Conservation (phyloP, 768 basidiomycete genomes). For the Tephrocybe sp. region DNA sequence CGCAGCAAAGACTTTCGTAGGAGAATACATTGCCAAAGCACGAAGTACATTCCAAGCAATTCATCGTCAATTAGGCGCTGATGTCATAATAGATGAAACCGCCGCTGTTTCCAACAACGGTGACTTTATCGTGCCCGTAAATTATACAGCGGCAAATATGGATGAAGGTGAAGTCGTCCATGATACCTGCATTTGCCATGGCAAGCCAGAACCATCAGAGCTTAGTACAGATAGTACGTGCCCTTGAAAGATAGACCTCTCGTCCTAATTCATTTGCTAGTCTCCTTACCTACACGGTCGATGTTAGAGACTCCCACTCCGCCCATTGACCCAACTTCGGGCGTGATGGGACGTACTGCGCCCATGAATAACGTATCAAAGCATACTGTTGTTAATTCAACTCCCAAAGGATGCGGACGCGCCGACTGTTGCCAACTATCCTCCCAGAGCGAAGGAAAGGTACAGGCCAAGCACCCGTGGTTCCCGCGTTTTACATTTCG, state of each 20-base stretch:
- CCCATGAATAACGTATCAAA: neutral
- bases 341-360: conserved; percentile 1
- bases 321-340: neutral
- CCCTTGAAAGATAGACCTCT: too few relatives aligned
- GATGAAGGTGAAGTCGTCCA: conserved; percentile 12
- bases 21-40: conserved; percentile 14
- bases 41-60: neutral
- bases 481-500: conserved; percentile 17
- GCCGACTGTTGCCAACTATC: conserved; percentile 17
- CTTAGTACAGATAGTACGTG: conserved; percentile 8
- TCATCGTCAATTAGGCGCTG: neutral
- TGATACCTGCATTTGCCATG: conserved; percentile 3
- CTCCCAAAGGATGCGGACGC: conserved; percentile 14
- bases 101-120: neutral
- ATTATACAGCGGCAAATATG: conserved; percentile 13
- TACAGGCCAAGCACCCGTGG: conserved; percentile 7
- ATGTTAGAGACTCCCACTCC: neutral
- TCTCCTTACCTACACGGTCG: neutral
- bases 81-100: conserved; percentile 1
- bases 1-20: conserved; percentile 17
- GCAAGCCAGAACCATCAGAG: neutral
- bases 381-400: neutral
- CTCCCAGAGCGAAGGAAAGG: conserved; percentile 1
- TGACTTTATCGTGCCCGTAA: conserved; percentile 13
- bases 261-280: neutral